Conservation (phyloP, 2,329 filamentous ascomycete species). For the Fusarium nanum region DNA sequence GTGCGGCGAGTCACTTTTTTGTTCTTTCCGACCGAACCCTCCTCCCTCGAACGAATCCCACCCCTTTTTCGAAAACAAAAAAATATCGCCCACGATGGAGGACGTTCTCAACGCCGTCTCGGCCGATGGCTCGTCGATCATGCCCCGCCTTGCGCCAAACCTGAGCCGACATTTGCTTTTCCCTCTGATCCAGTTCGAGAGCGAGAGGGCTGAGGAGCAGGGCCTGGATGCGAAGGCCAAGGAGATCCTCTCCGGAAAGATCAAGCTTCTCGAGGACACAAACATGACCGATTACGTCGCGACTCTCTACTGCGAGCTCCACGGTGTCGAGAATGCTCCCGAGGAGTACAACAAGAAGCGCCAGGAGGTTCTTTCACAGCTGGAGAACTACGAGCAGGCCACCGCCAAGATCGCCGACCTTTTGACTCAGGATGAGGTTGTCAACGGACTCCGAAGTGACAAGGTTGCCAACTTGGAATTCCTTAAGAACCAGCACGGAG, state of each 20-base stretch:
- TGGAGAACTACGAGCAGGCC: slow-evolving; percentile 87
- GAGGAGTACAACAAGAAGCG: slow-evolving; percentile 90
- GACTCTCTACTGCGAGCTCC: slow-evolving; percentile 88
- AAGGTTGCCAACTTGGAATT: slow-evolving; percentile 99
- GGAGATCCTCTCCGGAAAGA: slow-evolving; percentile 87
- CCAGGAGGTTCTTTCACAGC: slow-evolving; percentile 84
- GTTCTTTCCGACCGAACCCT: slow-evolving; percentile 22
- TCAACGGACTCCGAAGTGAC: slow-evolving; percentile 91
- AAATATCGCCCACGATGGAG: slow-evolving; percentile 51
- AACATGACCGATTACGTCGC: slow-evolving; percentile 99
- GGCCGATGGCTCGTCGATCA: slow-evolving; percentile 79
- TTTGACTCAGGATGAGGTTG: slow-evolving; percentile 87
- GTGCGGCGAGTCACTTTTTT: slow-evolving; percentile 47
- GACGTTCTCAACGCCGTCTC: slow-evolving; percentile 63
- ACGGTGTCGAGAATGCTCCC: slow-evolving; percentile 81
- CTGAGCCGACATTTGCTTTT: slow-evolving; percentile 97
- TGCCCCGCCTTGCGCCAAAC: slow-evolving; percentile 89
- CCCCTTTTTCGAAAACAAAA: slow-evolving; percentile 15
- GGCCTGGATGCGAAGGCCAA: slow-evolving; percentile 67
- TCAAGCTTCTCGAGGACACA: slow-evolving; percentile 92
- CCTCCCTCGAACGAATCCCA: slow-evolving; percentile 16
- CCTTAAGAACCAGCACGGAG: slow-evolving; percentile 94
- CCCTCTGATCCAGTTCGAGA: slow-evolving; percentile 92
- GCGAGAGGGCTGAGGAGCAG: slow-evolving; percentile 82
- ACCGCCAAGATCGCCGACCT: slow-evolving; percentile 90